Percentiles rank a stretch among this genome's conserved stretches.
phyloP scores from a whole-genome alignment of 805 yeast species.

The Hanseniaspora vineae region DNA sequence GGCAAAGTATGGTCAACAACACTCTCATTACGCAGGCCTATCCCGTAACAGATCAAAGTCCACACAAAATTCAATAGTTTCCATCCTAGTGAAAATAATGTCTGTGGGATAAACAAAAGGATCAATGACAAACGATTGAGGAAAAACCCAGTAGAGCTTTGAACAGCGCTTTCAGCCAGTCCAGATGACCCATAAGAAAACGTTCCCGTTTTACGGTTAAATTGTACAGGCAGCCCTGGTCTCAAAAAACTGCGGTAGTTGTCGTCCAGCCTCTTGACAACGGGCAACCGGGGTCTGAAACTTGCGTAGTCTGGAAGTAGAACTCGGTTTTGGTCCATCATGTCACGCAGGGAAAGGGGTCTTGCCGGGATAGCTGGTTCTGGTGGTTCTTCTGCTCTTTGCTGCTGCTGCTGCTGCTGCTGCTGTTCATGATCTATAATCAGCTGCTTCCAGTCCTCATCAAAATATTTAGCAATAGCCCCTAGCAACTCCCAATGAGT shows the following conservation, averaged over 20 bases:
- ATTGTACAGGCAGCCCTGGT: not conserved
- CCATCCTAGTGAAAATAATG: not conserved
- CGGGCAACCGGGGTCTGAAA: not conserved
- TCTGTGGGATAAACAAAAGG: not conserved
- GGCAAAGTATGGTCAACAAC: not conserved
- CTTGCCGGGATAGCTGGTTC: not conserved
- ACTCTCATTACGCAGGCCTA: not conserved
- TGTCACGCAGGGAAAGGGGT: not conserved
- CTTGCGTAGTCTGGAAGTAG: not conserved
- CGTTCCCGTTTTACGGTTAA: not conserved
- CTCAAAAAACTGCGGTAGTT: not conserved
- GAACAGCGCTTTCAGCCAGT: not conserved
- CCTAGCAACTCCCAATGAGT: constrained; percentile 51
- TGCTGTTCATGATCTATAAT: constrained; percentile 5
- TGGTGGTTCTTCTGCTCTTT: not conserved
- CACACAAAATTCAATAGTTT: not conserved
- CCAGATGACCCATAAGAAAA: not conserved
- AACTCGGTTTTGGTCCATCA: not conserved
- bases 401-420: not conserved
- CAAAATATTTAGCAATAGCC: constrained; percentile 50
- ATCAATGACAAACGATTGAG: not conserved
- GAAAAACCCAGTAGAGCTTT: not conserved
- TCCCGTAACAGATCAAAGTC: not conserved
- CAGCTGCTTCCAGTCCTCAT: constrained; percentile 31
- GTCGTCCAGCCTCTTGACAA: not conserved